These are phyloP conservation scores for Aspergillus aculeatinus DNA, from an alignment of 2,329 filamentous ascomycete species.

Conservation along the genomic window DNA sequence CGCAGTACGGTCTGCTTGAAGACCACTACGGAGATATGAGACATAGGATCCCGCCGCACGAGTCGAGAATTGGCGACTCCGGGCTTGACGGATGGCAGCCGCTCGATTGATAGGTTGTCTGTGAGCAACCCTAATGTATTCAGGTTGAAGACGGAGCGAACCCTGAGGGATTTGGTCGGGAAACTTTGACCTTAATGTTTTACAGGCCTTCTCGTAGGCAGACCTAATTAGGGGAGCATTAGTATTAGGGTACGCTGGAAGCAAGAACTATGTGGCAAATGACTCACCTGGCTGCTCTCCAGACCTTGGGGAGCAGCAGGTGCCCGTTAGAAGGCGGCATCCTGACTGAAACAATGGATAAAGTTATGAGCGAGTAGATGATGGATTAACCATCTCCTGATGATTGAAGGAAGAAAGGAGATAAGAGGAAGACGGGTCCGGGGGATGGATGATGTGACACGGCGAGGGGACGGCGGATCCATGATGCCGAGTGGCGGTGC, in stretches of 20 bases:
- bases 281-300: slow-evolving; percentile 49
- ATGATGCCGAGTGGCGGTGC: slow-evolving; percentile 24
- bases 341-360: slow-evolving; percentile 19
- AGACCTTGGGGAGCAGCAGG: slow-evolving; percentile 51
- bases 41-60: slow-evolving; percentile 51
- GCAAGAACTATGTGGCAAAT: slow-evolving; percentile 8
- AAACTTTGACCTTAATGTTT: slow-evolving; percentile 43
- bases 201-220: slow-evolving; percentile 49
- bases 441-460: slow-evolving; percentile 30
- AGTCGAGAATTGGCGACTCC: slow-evolving; percentile 64
- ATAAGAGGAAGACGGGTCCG: neutral
- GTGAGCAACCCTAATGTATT: slow-evolving; percentile 57
- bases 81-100: slow-evolving; percentile 63
- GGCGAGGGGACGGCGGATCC: slow-evolving; percentile 10
- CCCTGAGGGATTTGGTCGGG: slow-evolving; percentile 39
- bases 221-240: slow-evolving; percentile 37
- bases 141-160: slow-evolving; percentile 57
- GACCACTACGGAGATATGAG: slow-evolving; percentile 44
- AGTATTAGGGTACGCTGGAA: slow-evolving; percentile 16
- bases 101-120: slow-evolving; percentile 62
- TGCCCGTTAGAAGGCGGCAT: slow-evolving; percentile 52
- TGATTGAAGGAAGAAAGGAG: slow-evolving; percentile 16
- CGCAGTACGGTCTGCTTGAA: slow-evolving; percentile 50
- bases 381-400: slow-evolving; percentile 21
- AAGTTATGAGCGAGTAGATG: slow-evolving; percentile 11